Evolutionary conservation across 345 rosid species (phyloP), one percentile per base, ranked within the genome.

Genomic region (Pugionium cornutum): DNA sequence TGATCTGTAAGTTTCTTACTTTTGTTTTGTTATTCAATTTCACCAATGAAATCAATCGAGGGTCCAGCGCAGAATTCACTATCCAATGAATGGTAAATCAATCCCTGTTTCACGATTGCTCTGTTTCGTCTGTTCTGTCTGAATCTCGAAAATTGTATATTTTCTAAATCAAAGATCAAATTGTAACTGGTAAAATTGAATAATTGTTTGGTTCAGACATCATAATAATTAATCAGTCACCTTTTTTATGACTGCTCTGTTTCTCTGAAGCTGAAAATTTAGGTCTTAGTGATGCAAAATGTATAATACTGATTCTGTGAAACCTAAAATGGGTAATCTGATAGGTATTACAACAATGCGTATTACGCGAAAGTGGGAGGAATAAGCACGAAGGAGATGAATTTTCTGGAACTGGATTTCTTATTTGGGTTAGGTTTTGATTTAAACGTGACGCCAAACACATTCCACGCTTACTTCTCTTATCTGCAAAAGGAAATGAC

Each of bases 281-380:
- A 18, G 18, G 18, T 18, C 18, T 18, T 18, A 18, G 0, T 18
- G 18, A 18, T 18, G 18, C 18, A 18, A 18, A 18, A 18, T 18
- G 18, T 18, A 18, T 18, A 18, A 18, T 18, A 18, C 18, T 18
- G 18, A 18, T 18, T 18, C 18, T 18, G 18, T 18, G 18, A 18
- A 18, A 18, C 18, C 18, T 18, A 18, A 18, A 18, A 18, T 18
- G 18, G 18, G 18, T 18, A 18, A 18, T n/a, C 2, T 0, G 9
- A 66, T 53, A 74, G 77, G 62, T 87, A 84, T 58, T 87, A 92
- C 79, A 89, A 87, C 82, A 92, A 92, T 68, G 96, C 96, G 4
- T 92, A 80, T 77, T 92, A 89, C 58, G 96, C 96, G 8, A 92
- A 87, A 80, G 89, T 89, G n/a, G 98, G 96, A 65, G 98, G 95